Conservation (phyloP, 1,284 basidiomycete genomes). For the Malassezia arunalokei region DNA sequence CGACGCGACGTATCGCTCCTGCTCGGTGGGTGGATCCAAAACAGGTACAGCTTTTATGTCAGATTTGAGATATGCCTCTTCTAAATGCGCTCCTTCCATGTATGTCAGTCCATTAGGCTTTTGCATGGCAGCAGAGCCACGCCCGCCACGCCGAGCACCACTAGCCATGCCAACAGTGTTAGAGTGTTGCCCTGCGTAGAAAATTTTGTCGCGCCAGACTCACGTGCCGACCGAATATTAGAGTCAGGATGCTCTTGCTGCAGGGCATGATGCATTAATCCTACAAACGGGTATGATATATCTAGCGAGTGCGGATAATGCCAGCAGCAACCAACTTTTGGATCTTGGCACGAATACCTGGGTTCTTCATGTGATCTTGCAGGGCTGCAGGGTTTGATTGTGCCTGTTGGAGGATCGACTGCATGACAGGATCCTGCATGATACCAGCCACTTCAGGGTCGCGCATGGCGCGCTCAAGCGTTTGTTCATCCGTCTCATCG, state of each 20-base stretch:
- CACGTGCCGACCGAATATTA: too few species aligned
- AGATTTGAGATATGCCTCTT: not conserved
- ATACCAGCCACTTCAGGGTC: conserved; percentile 81
- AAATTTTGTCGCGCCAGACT: too few species aligned
- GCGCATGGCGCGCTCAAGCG: conserved; percentile 81
- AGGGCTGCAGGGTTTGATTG: conserved; percentile 78
- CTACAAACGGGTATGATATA: conserved; percentile 1
- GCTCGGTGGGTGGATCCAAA: not conserved
- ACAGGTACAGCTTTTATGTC: not conserved
- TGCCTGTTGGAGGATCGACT: conserved; percentile 80
- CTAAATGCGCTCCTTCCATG: conserved; percentile 7
- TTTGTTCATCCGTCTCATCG: conserved; percentile 82
- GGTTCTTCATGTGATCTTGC: conserved; percentile 92
- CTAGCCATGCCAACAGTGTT: not conserved
- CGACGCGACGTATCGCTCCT: not conserved
- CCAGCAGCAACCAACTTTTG: conserved; percentile 86
- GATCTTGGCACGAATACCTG: conserved; percentile 65
- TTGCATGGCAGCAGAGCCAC: conserved; percentile 1
- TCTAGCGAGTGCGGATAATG: conserved; percentile 55
- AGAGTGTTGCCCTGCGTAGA: not conserved
- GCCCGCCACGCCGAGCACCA: conserved; percentile 4
- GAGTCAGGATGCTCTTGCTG: too few species aligned
- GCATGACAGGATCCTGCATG: conserved; percentile 50
- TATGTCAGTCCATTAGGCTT: conserved; percentile 5
- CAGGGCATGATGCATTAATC: not conserved